A percentile compares a stretch with the other conserved stretches of the same genome.
phyloP scores from a whole-genome alignment of 1,139 yeast genomes.

The Scheffersomyces segobiensis region DNA sequence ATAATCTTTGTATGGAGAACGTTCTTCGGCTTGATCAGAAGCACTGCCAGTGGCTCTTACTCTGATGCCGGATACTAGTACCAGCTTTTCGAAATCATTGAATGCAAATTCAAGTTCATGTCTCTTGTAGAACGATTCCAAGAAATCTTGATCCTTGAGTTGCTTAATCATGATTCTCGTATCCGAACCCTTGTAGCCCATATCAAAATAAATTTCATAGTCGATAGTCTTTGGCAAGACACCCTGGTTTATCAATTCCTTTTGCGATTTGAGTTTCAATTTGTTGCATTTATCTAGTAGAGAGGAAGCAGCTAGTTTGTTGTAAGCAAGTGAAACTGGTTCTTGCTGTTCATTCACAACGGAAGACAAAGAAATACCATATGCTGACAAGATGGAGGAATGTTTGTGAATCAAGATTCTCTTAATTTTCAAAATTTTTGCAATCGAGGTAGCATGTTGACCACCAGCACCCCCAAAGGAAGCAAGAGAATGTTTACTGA shows the following conservation, averaged over 20 bases:
- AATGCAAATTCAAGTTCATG: constrained; percentile 76
- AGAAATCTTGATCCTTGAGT: constrained; percentile 23
- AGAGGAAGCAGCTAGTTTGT: constrained; percentile 8
- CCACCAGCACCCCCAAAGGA: constrained; percentile 27
- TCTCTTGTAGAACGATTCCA: constrained; percentile 41
- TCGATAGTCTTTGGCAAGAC: constrained; percentile 13
- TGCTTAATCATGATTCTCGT: constrained; percentile 18
- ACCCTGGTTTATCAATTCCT: constrained; percentile 17
- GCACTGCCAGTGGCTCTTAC: constrained; percentile 57
- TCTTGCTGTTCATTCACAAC: constrained; percentile 20
- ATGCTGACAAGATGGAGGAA: constrained; percentile 23
- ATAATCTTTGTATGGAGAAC: constrained; percentile 37
- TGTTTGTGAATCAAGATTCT: constrained; percentile 20
- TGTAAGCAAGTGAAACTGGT: constrained; percentile 15
- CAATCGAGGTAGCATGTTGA: constrained; percentile 22
- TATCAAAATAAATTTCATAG: constrained; percentile 15
- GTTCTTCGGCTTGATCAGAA: constrained; percentile 18
- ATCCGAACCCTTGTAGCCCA: constrained; percentile 25
- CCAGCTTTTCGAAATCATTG: constrained; percentile 50
- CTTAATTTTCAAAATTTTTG: constrained; percentile 18
- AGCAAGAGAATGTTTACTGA: constrained; percentile 19
- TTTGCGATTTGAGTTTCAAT: constrained; percentile 8
- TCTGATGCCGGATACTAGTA: constrained; percentile 18
- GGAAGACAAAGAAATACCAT: constrained; percentile 22
- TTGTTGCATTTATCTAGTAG: constrained; percentile 11